A percentile compares a stretch with the other conserved stretches of the same genome.
Evolutionary conservation across 2,329 filamentous ascomycete genomes (phyloP).

Genomic region (Fusarium sp.): DNA sequence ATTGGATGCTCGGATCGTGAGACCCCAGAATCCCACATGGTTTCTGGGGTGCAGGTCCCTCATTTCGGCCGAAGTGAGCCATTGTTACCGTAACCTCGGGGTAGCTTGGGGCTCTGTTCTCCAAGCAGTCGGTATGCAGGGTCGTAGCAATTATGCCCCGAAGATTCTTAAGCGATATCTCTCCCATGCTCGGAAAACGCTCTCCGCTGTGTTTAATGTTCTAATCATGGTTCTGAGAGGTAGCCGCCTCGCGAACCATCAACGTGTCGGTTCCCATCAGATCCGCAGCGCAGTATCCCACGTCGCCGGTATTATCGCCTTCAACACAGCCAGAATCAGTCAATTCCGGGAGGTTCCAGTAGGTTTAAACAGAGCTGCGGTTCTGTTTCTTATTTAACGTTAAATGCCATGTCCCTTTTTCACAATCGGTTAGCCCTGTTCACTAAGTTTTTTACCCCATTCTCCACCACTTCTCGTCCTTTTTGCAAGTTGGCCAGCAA

Average conservation of each 20-base stretch:
- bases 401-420: background rate
- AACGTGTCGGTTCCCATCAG: background rate
- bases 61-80: background rate
- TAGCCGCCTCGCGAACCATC: background rate
- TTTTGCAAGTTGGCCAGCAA: background rate
- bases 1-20: background rate
- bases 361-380: background rate
- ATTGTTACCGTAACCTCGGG: background rate
- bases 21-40: background rate
- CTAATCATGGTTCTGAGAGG: background rate
- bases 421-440: background rate
- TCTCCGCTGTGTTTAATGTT: background rate
- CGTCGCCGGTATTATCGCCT: background rate
- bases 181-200: background rate
- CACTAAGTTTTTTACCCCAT: fast-evolving
- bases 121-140: background rate
- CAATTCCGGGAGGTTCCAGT: background rate
- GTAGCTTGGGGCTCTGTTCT: background rate
- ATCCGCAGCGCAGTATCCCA: background rate
- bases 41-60: background rate
- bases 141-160: background rate
- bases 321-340: background rate
- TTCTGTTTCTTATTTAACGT: background rate
- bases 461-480: background rate
- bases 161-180: background rate